Conservation (phyloP, 2,329 filamentous ascomycete genomes). For the Alternaria triticimaculans region DNA sequence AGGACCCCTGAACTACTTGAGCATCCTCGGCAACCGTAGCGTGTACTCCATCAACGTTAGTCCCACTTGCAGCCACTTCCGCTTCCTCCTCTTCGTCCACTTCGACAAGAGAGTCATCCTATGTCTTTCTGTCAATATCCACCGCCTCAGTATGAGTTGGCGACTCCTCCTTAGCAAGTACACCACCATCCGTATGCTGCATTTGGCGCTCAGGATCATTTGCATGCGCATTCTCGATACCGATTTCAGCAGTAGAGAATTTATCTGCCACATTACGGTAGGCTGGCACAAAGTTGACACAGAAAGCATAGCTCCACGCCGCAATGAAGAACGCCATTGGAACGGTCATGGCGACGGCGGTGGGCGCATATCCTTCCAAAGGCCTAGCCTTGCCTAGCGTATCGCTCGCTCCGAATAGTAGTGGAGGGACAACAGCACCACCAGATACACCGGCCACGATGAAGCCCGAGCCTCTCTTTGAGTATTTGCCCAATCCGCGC, state of each 20-base stretch:
- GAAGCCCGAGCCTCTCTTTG: conserved; percentile 76
- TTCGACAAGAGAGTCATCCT: neutral
- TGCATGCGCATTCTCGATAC: conserved; percentile 43
- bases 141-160: conserved; percentile 23
- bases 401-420: conserved; percentile 73
- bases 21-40: neutral
- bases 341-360: conserved; percentile 70
- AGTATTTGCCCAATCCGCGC: conserved; percentile 76
- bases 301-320: conserved; percentile 54
- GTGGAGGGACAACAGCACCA: conserved; percentile 74
- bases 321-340: conserved; percentile 62
- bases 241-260: conserved; percentile 56
- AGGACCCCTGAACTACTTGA: neutral
- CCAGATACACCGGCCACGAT: conserved; percentile 76
- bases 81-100: neutral
- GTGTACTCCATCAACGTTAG: neutral
- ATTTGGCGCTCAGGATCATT: conserved; percentile 42
- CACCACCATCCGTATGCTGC: neutral
- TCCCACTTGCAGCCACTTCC: neutral
- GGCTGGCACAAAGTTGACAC: conserved; percentile 68
- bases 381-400: conserved; percentile 51
- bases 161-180: conserved; percentile 17
- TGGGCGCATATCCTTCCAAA: conserved; percentile 48
- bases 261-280: conserved; percentile 70
- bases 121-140: conserved; percentile 14